Evolutionary conservation across 192 early-diverging fungal genomes (phyloP).

Genomic region (Chytriomyces sp.): DNA sequence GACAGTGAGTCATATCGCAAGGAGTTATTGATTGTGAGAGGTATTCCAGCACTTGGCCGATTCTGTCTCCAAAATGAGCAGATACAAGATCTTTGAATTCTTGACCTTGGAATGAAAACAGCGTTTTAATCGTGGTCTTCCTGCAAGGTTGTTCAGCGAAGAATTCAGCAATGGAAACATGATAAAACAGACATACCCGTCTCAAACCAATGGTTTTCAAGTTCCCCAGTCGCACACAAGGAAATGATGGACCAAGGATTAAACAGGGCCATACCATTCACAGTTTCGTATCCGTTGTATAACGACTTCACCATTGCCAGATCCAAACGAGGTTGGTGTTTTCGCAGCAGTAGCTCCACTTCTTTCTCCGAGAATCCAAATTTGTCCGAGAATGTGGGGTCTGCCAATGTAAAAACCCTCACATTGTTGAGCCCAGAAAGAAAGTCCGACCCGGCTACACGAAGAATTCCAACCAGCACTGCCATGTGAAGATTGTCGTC

Average conservation of each 20-base stretch:
- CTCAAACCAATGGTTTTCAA: conserved; percentile 8
- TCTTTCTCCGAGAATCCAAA: conserved; percentile 20
- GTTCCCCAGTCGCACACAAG: neutral
- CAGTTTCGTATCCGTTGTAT: conserved; percentile 10
- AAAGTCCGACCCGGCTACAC: no score
- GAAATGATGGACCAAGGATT: conserved; percentile 11
- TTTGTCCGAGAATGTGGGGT: conserved; percentile 12
- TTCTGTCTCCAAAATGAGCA: no score
- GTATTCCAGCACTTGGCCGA: no score
- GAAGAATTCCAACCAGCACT: no score
- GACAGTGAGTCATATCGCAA: no score
- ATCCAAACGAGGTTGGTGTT: conserved; percentile 10
- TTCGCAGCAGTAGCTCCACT: conserved; percentile 9
- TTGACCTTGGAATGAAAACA: no score
- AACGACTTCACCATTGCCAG: neutral
- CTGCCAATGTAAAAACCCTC: neutral
- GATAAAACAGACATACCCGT: conserved; percentile 2
- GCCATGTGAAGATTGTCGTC: no score
- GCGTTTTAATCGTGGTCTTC: no score
- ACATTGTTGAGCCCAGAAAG: neutral
- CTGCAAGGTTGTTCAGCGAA: no score
- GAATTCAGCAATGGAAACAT: no score
- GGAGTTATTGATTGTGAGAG: no score
- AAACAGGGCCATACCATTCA: neutral
- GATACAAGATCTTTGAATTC: no score